Evolutionary conservation across 768 basidiomycete genomes (phyloP).

Genomic region (Baorangia bicolor): DNA sequence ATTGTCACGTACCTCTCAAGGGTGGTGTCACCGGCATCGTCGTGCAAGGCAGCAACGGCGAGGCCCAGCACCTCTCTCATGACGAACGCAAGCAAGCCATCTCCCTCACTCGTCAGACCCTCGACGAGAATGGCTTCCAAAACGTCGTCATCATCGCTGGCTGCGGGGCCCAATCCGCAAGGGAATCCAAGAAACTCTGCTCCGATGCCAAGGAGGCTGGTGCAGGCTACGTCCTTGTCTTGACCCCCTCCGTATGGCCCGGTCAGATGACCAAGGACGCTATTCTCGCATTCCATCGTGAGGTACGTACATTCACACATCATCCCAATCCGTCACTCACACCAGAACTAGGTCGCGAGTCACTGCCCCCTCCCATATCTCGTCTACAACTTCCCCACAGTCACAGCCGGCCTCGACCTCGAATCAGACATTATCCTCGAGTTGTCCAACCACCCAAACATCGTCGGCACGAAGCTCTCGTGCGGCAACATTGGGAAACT

Average conservation of each 20-base stretch:
- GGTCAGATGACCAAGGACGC: slow-evolving; percentile 61
- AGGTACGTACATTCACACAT: slow-evolving; percentile 37
- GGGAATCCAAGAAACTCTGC: slow-evolving; percentile 71
- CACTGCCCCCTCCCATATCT: slow-evolving; percentile 67
- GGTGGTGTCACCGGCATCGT: slow-evolving; percentile 73
- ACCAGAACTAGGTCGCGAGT: slow-evolving; percentile 61
- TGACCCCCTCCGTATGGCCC: slow-evolving; percentile 72
- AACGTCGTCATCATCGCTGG: slow-evolving; percentile 75
- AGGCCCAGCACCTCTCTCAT: slow-evolving; percentile 73
- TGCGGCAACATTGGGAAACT: slow-evolving; percentile 86
- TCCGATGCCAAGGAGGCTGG: slow-evolving; percentile 76
- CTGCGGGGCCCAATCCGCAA: slow-evolving; percentile 77
- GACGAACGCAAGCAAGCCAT: slow-evolving; percentile 68
- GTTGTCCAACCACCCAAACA: slow-evolving; percentile 77
- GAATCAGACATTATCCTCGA: slow-evolving; percentile 73
- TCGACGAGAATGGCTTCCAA: slow-evolving; percentile 69
- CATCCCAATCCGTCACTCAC: neutral
- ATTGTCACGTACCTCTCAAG: slow-evolving; percentile 36
- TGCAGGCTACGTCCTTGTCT: slow-evolving; percentile 75
- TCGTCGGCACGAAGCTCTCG: slow-evolving; percentile 83
- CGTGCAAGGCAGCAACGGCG: slow-evolving; percentile 73
- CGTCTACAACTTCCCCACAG: slow-evolving; percentile 86
- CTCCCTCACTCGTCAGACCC: slow-evolving; percentile 61
- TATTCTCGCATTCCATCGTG: slow-evolving; percentile 64
- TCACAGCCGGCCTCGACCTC: slow-evolving; percentile 80